Base-by-base conservation (phyloP, 805 yeast genomes). In the Torulaspora franciscae region DNA sequence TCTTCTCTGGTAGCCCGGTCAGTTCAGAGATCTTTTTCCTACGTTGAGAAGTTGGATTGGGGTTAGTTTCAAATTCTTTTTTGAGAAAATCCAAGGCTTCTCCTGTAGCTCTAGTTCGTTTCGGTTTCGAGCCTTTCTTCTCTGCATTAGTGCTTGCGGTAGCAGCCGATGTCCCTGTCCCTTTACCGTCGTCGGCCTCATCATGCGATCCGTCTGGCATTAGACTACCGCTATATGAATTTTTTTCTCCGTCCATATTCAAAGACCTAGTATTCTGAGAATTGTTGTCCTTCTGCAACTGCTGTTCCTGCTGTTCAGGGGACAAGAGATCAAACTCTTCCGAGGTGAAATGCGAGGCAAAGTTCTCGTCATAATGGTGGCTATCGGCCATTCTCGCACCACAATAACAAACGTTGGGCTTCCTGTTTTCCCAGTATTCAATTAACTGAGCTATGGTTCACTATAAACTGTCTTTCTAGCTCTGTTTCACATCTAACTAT, bases 1-100 rank as follows among this genome's bases (percentile, higher is more conserved):
- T 86, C 50, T 93, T 76, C 56, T 89, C 96, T 10, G 89, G 78
- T 85, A 88, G 82, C 14, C 83, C 85, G 1, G 95, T 85, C 48
- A 74, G 73, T 2, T 75, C 79, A 32, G 93, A 80, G 30, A 89
- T 79, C 25, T 72, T 75, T 57, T 81, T 81, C 32, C 96, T 70
- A 45, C 76, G 75, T 32, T 82, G 82, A 0, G 90, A 80, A 25
- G 79, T 72, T 0, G 96, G 96, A 53, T 83, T 85, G 25, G 86
- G 83, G 53, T 85, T 85, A 41, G 68, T 70, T 41, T 75, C 76
- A 60, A 86, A 89, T 59, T 85, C 95, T 25, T 71, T 67, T 34
- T 86, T 75, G 39, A 89, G 71, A 36, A 75, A 72, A 40, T 79
- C 82, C 42, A 89, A 70, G 2, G 84, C 88, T 57, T 83, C 91